Base-by-base conservation (phyloP, 352 stramenopile genomes). In the Phytopythium boreale region DNA sequence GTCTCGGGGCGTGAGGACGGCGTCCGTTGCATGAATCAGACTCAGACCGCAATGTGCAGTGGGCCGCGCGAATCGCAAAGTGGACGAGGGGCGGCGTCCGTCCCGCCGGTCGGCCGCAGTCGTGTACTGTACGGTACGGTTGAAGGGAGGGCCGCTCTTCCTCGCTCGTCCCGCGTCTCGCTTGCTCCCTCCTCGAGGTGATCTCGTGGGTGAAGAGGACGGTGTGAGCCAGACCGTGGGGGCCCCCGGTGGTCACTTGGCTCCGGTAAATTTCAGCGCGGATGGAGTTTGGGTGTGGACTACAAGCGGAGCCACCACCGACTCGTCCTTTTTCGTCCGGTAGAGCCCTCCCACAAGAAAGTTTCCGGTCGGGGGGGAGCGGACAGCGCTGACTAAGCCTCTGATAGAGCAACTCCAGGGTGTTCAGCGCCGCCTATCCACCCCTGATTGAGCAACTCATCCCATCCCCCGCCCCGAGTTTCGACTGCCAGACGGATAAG, bases 311-410 rank as follows among this genome's bases (percentile, higher is more conserved):
- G 29, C 29, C 29, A 34, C 29, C 29, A 34, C 29, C 29, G 29
- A 34, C 29, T 34, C 7, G 29, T 34, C 3, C 3, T 34, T 34
- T 34, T 34, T 34, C 29, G 29, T 34, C 29, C 29, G 3, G 29
- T 34, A 34, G 7, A 7, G 29, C 29, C 29, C 29, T 0, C 37
- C 65, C 65, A 71, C 65, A 71, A 71, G 65, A 71, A 71, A 61
- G 46, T 37, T 62, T 59, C 52, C 52, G n/a, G 9, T 59, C 31
- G 17, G 4, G 52, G n/a, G 49, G 14, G 27, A 19, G 29, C 7
- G 29, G 29, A 7, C 7, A 9, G 6, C 0, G 20, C 9, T 47
- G 46, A 52, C 36, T 59, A 34, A 22, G 27, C 27, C 50, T 24
- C 50, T 39, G 5, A 56, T 56, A 41, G 4, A 39, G 50, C 50